Base-by-base conservation (phyloP, 2,329 filamentous ascomycete genomes). In the Trichoderma oligosporum region DNA sequence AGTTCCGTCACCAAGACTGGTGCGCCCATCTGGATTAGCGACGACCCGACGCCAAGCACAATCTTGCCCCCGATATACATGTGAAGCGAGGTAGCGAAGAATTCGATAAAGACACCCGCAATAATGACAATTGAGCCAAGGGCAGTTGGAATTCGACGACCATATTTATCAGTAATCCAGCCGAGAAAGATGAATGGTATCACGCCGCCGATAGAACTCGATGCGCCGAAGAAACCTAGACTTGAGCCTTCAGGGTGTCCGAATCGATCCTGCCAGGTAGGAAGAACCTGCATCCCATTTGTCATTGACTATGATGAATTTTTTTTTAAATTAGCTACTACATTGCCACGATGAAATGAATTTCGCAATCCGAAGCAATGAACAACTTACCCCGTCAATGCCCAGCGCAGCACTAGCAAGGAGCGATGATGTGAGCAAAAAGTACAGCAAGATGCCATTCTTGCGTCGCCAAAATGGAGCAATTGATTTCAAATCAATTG, bases 1-100 rank as follows among this genome's bases (percentile, higher is more conserved):
- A 77, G 64, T 56, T 77, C 75, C 2, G 75, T 74, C 11, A 77
- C 71, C 11, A 77, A 61, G 4, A 77, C 71, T 0, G 74, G 74
- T 0, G 74, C 74, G 4, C 71, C 73, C 68, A 75, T 74, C 47
- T 75, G 71, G 25, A 74, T 68, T n/a, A 73, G 62, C 7, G 70
- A 71, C 6, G 65, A 68, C 7, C 72, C 72, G 4, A 71, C 63
- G 0, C 73, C 73, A 0, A 75, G 65, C 5, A 74, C 66, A 4
- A 73, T 68, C 61, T 73, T 71, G 47, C 71, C 72, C 7, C 70
- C 71, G 36, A 73, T 73, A 58, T 69, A 74, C 68, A 72, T 72
- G 54, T 67, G 64, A 4, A 74, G 62, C 1, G 66, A 68, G 0
- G 65, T 70, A 0, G 71, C 67, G 24, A 72, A 72, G 60, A 69